Evolutionary conservation across 108 stramenopile species (phyloP), one percentile per base, ranked within the genome.

Genomic region (Fragilaria radians): DNA sequence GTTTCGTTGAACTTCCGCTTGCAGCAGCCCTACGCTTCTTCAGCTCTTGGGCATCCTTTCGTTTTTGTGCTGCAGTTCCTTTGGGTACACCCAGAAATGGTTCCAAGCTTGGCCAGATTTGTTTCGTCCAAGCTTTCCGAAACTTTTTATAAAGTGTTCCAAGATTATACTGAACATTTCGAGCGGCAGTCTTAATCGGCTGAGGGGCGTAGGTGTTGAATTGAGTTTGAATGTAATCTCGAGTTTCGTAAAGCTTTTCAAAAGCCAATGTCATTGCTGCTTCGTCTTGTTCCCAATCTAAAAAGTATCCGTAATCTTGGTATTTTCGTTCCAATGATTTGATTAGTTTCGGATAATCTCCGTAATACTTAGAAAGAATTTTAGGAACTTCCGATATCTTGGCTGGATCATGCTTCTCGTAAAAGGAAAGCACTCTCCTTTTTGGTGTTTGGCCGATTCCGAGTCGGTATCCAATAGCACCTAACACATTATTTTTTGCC

Each of bases 321-420:
- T 94, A 94, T 70, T 94, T 94, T 31, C 89, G 80, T 71, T 94
- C 93, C 57, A 94, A 61, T 59, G 73, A 80, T 68, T 88, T 88
- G 52, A 84, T 63, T 22, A 94, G 67, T 48, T 85, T 87, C 25
- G 86, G 86, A 59, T 94, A 94, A 63, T 94, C 88, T 4, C 93
- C 93, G 52, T 91, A 89, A 56, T 95, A 83, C 56, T 91, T 95
- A 49, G 79, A 53, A 28, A 95, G 71, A 21, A 91, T 88, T 2
- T 70, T 45, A 7, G 81, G 81, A 0, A 91, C 88, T 34, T 89
- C 85, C 22, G 61, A 49, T 3, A 95, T 30, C 57, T 95, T 91
- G 36, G 79, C 76, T 24, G 93, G 93, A 57, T 83, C 81, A 62
- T 95, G 93, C 63, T 95, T 95, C 75, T 95, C 90, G 62, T 95